These are phyloP conservation scores for Pezicula radicicola DNA, from an alignment of 2,329 filamentous ascomycete genomes.

Conservation along the genomic window DNA sequence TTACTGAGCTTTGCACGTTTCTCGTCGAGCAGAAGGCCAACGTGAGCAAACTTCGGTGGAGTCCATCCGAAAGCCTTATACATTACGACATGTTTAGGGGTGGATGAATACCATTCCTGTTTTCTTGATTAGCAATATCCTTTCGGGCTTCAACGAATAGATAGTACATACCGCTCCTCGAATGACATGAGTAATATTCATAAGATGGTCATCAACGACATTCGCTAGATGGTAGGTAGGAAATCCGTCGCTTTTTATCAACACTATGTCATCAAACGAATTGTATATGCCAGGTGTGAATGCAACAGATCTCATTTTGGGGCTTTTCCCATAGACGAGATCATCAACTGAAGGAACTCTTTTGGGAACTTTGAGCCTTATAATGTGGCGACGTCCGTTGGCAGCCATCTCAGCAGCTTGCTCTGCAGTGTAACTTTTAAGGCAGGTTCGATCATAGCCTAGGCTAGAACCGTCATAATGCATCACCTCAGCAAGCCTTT, in stretches of 20 bases:
- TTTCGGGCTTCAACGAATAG: not conserved
- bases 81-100: conserved; percentile 72
- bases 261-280: conserved; percentile 76
- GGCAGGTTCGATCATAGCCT: conserved; percentile 73
- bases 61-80: conserved; percentile 76
- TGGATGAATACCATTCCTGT: conserved; percentile 93
- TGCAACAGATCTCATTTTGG: conserved; percentile 40
- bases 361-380: conserved; percentile 69
- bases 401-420: conserved; percentile 64
- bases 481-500: conserved; percentile 60
- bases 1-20: conserved; percentile 83
- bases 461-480: conserved; percentile 53
- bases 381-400: conserved; percentile 67
- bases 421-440: conserved; percentile 61
- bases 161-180: conserved; percentile 65
- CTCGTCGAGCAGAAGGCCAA: conserved; percentile 68
- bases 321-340: conserved; percentile 68
- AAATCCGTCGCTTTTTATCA: conserved; percentile 87
- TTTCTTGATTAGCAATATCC: not conserved
- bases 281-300: conserved; percentile 12
- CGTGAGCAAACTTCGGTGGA: conserved; percentile 74
- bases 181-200: conserved; percentile 95
- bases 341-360: conserved; percentile 67
- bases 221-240: conserved; percentile 98
- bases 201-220: conserved; percentile 91